Percentiles rank a stretch among this genome's conserved stretches.
Conservation (phyloP, 2,329 filamentous ascomycete species). For the Didymella segeticola region DNA sequence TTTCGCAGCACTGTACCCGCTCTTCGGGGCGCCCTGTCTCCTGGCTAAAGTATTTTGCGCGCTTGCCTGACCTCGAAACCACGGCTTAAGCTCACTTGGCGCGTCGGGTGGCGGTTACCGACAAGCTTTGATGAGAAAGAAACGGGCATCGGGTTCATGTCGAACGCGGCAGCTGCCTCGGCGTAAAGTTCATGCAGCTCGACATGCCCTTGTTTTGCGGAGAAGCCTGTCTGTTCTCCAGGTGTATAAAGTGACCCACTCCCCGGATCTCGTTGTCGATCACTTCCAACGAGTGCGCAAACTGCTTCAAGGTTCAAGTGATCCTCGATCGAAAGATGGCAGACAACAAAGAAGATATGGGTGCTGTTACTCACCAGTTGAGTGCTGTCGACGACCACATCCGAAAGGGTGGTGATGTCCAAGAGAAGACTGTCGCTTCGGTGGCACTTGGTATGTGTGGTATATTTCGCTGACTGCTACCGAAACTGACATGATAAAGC, state of each 20-base stretch:
- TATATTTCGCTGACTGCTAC: neutral
- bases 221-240: slow-evolving; percentile 27
- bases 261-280: slow-evolving; percentile 20
- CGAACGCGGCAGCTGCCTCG: slow-evolving; percentile 25
- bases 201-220: slow-evolving; percentile 23
- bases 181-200: slow-evolving; percentile 18
- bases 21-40: slow-evolving; percentile 1
- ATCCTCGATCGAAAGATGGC: slow-evolving; percentile 19
- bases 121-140: slow-evolving; percentile 12
- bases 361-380: slow-evolving; percentile 32
- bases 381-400: slow-evolving; percentile 32
- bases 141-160: slow-evolving; percentile 25
- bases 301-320: too few relatives aligned
- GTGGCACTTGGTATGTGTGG: slow-evolving; percentile 36
- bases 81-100: slow-evolving; percentile 32
- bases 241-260: slow-evolving; percentile 33
- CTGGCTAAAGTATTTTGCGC: neutral
- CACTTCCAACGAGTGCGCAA: slow-evolving; percentile 9
- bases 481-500: slow-evolving; percentile 25
- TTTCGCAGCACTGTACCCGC: slow-evolving; percentile 28
- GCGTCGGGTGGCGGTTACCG: slow-evolving; percentile 23
- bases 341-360: slow-evolving; percentile 30
- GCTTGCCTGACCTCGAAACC: slow-evolving; percentile 15
- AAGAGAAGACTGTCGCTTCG: slow-evolving; percentile 39
- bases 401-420: slow-evolving; percentile 29